Evolutionary conservation across 2,329 filamentous ascomycete species (phyloP).

Genomic region (Monosporascus sp.): DNA sequence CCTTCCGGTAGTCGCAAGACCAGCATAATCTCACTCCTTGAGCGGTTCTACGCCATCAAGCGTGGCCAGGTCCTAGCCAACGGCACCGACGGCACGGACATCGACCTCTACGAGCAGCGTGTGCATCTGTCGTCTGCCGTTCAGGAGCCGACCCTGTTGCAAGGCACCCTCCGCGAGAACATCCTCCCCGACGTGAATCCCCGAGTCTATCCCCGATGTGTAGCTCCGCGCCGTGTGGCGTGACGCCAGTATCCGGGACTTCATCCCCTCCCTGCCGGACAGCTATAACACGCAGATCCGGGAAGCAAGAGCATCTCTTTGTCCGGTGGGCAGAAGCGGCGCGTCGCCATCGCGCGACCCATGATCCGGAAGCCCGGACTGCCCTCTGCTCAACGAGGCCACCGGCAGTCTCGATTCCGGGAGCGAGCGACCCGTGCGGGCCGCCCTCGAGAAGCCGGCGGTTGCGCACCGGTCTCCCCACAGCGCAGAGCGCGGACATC

Average conservation of each 20-base stretch:
- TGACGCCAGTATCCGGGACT: constrained; percentile 61
- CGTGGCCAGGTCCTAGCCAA: constrained; percentile 62
- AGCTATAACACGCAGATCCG: constrained; percentile 61
- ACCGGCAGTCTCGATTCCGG: constrained; percentile 61
- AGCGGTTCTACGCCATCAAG: constrained; percentile 65
- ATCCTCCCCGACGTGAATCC: constrained; percentile 55
- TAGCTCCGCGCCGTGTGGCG: constrained; percentile 45
- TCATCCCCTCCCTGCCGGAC: constrained; percentile 53
- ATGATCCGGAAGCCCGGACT: constrained; percentile 58
- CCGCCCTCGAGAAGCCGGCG: constrained; percentile 58
- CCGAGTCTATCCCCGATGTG: constrained; percentile 45
- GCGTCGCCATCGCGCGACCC: constrained; percentile 60
- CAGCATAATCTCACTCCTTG: constrained; percentile 60
- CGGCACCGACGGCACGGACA: constrained; percentile 49
- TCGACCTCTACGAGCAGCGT: constrained; percentile 58
- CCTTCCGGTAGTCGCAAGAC: constrained; percentile 68
- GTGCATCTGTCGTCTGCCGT: constrained; percentile 61
- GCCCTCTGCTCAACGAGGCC: constrained; percentile 65
- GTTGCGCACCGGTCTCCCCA: constrained; percentile 57
- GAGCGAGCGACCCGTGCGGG: constrained; percentile 46
- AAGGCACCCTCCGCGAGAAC: constrained; percentile 54
- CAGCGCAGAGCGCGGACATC: no score
- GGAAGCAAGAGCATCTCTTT: constrained; percentile 36
- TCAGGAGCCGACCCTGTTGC: constrained; percentile 66
- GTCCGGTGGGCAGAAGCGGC: constrained; percentile 65